Conservation (phyloP, 1,139 yeast genomes). For the Tardiomyces depauwii region DNA sequence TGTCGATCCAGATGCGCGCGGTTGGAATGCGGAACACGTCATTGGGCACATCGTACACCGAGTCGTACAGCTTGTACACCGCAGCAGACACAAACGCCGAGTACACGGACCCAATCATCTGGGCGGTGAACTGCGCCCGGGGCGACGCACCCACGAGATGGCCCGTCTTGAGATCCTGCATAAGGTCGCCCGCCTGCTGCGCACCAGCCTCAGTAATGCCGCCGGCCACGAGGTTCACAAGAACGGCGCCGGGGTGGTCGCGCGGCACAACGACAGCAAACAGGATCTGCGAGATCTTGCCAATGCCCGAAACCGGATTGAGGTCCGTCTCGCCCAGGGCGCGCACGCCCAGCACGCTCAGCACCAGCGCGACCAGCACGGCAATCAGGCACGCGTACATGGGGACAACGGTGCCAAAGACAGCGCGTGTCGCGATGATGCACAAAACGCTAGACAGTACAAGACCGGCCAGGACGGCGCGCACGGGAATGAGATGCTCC, state of each 20-base stretch:
- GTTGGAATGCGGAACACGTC: conserved; percentile 79
- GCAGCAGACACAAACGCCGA: conserved; percentile 68
- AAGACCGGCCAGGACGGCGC: conserved; percentile 50
- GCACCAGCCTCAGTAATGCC: conserved; percentile 99
- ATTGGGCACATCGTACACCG: conserved; percentile 78
- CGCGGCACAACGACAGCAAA: conserved; percentile 72
- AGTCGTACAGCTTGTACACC: conserved; percentile 73
- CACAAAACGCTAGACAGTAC: conserved; percentile 56
- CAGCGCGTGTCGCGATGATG: conserved; percentile 45
- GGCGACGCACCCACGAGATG: conserved; percentile 89
- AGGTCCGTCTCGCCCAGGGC: conserved; percentile 95
- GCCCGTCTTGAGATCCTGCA: conserved; percentile 96
- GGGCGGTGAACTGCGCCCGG: conserved; percentile 82
- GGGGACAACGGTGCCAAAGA: conserved; percentile 67
- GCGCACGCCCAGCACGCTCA: conserved; percentile 79
- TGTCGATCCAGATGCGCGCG: conserved; percentile 93
- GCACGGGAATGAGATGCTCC: conserved; percentile 40
- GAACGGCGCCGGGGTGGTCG: conserved; percentile 65
- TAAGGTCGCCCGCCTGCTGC: conserved; percentile 95
- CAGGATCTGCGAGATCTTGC: conserved; percentile 80
- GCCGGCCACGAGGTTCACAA: conserved; percentile 85
- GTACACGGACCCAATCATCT: conserved; percentile 75
- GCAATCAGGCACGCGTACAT: conserved; percentile 59
- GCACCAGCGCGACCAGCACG: conserved; percentile 58
- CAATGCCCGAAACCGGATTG: conserved; percentile 95